A percentile compares a stretch with the other conserved stretches of the same genome.
These are phyloP conservation scores for Candida nemodendra DNA, from an alignment of 805 yeast species.

Conservation along the genomic window DNA sequence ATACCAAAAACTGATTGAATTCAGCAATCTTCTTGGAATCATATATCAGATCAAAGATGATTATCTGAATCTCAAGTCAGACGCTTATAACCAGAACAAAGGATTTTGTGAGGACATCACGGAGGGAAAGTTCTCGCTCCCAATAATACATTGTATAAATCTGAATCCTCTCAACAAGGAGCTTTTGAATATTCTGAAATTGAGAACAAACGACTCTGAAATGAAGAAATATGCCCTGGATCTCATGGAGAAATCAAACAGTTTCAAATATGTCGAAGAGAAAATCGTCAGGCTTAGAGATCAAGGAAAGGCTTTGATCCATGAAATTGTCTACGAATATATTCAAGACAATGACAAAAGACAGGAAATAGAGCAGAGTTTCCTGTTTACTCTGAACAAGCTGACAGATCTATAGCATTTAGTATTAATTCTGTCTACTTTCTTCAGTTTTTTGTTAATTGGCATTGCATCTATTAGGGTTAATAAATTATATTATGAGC, in stretches of 20 bases:
- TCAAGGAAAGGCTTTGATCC: constrained; percentile 26
- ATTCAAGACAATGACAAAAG: constrained; percentile 1
- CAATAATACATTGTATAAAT: constrained; percentile 66
- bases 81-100: constrained; percentile 53
- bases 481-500: background rate
- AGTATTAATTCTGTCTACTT: too few relatives aligned
- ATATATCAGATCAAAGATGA: constrained; percentile 88
- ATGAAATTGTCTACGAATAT: constrained; percentile 15
- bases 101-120: constrained; percentile 84
- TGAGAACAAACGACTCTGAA: constrained; percentile 48
- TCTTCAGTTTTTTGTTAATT: too few relatives aligned
- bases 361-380: constrained; percentile 1
- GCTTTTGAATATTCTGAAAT: constrained; percentile 49
- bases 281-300: constrained; percentile 28
- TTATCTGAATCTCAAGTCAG: constrained; percentile 63
- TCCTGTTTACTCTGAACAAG: constrained; percentile 10
- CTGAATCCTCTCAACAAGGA: constrained; percentile 37
- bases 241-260: constrained; percentile 40
- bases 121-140: constrained; percentile 88
- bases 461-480: background rate
- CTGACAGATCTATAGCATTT: constrained; percentile 8
- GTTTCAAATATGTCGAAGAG: constrained; percentile 40
- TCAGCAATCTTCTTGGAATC: constrained; percentile 77
- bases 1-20: constrained; percentile 41
- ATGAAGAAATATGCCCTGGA: constrained; percentile 51